Evolutionary conservation across 805 yeast genomes (phyloP).

Genomic region (Saccharomycopsis fibuligera): DNA sequence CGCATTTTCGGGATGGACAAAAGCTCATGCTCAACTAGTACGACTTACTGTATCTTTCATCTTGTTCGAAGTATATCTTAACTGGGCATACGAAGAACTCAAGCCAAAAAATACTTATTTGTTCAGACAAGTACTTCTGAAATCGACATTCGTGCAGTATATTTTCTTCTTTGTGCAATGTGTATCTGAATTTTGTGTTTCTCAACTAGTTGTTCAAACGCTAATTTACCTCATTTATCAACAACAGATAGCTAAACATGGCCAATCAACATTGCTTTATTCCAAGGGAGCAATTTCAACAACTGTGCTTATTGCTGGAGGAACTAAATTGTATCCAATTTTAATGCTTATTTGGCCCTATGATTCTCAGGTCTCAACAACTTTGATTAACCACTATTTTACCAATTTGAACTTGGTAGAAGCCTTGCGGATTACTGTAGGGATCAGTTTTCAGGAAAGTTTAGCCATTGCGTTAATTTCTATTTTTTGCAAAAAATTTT

Average conservation of each 20-base stretch:
- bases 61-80: constrained; percentile 81
- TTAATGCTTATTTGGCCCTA: constrained; percentile 96
- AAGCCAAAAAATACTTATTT: constrained; percentile 8
- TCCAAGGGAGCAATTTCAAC: constrained; percentile 45
- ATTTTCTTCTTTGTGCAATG: constrained; percentile 31
- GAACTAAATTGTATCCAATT: constrained; percentile 81
- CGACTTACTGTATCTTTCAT: constrained; percentile 57
- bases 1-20: constrained; percentile 20
- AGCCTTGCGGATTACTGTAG: constrained; percentile 39
- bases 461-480: constrained; percentile 8
- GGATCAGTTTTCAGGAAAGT: constrained; percentile 10
- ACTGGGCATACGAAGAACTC: constrained; percentile 83
- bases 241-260: background rate
- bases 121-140: constrained; percentile 23
- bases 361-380: constrained; percentile 64
- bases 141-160: constrained; percentile 29
- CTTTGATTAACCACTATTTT: constrained; percentile 46
- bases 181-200: constrained; percentile 28
- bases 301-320: constrained; percentile 68
- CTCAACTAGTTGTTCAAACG: constrained; percentile 32
- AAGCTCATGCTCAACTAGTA: constrained; percentile 26
- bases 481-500: constrained; percentile 7
- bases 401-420: constrained; percentile 62
- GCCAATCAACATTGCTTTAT: constrained; percentile 14
- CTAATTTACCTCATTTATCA: constrained; percentile 6